Evolutionary conservation across 345 rosid genomes (phyloP), one percentile per base, ranked within the genome.

Genomic region (Citrus unshiu): DNA sequence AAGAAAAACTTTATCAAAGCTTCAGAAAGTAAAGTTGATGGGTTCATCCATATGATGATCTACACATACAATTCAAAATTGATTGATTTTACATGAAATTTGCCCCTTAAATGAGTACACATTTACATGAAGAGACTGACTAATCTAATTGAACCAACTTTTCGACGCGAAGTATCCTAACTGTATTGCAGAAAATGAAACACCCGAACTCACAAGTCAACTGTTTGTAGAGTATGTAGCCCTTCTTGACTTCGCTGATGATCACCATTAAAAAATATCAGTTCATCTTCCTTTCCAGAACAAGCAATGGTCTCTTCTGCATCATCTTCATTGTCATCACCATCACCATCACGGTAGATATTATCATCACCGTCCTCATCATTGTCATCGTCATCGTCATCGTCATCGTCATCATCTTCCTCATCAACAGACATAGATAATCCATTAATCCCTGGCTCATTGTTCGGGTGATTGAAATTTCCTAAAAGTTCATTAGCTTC

Each of bases 401-500:
- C 85, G 0, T 70, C 86, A 0, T 80, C 84, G 0, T 87, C 90
- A 3, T 75, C 85, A 5, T 82, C 86, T 8, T 83, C 89, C 18
- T 82, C 83, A 46, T 81, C 83, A n/a, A 40, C 83, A 72, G 74
- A 66, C 79, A 66, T 40, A 12, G 79, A 59, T 8, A 76, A 73
- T 46, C 82, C 84, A 14, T 86, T 83, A 63, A 80, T 29, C 60
- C 81, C 69, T 40, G 73, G 78, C 63, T 81, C 78, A 67, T 54
- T 68, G 59, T 75, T 35, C 29, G 13, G n/a, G 58, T 72, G 18
- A 46, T 72, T 81, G 18, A 61, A 24, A 70, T 81, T 27, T 67
- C 97, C 98, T 6, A 86, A 78, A 59, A 90, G 82, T 77, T 84
- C 85, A 66, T 89, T 83, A 60, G 96, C 95, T 84, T 95, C 98